These are phyloP conservation scores for Prillingera fragicola DNA, from an alignment of 1,284 basidiomycete genomes.

Conservation along the genomic window DNA sequence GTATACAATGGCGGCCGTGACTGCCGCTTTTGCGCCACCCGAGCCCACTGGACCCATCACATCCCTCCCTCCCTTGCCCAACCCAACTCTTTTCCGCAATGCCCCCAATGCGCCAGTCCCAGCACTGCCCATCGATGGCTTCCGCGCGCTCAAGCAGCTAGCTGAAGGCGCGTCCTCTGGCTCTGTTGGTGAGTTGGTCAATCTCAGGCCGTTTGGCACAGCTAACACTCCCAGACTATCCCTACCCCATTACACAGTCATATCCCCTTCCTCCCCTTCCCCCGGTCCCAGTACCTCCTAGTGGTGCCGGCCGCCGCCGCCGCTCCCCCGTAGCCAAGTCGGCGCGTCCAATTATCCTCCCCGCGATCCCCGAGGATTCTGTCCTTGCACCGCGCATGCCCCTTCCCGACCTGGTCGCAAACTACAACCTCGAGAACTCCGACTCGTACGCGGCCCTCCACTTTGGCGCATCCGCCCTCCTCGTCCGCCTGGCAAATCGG, in stretches of 20 bases:
- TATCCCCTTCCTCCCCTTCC: conserved; percentile 18
- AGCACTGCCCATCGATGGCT: conserved; percentile 2
- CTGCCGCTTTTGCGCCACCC: too few relatives aligned
- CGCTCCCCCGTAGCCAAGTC: conserved; percentile 1
- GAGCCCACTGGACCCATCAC: background rate
- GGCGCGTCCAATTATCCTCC: conserved; percentile 1
- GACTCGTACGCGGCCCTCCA: background rate
- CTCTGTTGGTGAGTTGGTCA: conserved; percentile 5
- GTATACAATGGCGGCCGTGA: too few relatives aligned
- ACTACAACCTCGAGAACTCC: conserved; percentile 3
- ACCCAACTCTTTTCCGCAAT: conserved; percentile 3
- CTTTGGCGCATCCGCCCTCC: conserved; percentile 4
- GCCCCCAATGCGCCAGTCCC: background rate
- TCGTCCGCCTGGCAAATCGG: conserved; percentile 1
- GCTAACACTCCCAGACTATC: conserved; percentile 13
- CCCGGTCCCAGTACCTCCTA: conserved; percentile 13
- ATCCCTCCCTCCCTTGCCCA: conserved; percentile 1
- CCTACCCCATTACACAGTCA: conserved; percentile 11
- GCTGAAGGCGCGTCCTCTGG: conserved; percentile 7
- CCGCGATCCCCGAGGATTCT: conserved; percentile 1
- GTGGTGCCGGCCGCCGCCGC: too few relatives aligned
- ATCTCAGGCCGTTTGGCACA: background rate
- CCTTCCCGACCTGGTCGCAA: conserved; percentile 2
- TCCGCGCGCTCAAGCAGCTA: conserved; percentile 7
- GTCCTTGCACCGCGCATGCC: background rate